phyloP scores from a whole-genome alignment of 2,329 filamentous ascomycete species.

The Penicillium thymicola region DNA sequence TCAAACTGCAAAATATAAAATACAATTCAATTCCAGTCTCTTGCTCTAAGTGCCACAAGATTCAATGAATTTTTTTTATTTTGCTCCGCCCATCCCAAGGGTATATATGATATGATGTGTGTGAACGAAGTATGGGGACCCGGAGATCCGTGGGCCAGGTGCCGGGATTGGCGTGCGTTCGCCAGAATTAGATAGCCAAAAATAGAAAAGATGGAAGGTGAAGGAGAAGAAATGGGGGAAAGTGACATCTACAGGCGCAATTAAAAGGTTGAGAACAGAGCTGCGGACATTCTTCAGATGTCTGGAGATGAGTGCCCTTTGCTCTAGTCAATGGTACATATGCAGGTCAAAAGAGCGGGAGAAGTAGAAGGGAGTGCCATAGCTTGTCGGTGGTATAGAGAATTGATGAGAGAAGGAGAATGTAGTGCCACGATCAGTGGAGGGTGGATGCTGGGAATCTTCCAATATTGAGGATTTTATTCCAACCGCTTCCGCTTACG shows the following conservation, averaged over 20 bases:
- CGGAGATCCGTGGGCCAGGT: not conserved
- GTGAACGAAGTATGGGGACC: conserved; percentile 8
- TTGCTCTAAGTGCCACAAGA: conserved; percentile 23
- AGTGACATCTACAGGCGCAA: conserved; percentile 20
- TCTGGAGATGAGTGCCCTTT: conserved; percentile 5
- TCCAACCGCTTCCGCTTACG: conserved; percentile 59
- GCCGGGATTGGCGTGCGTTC: not conserved
- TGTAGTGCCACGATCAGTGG: not conserved
- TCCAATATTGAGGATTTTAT: conserved; percentile 31
- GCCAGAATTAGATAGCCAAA: conserved; percentile 12
- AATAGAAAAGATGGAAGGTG: not conserved
- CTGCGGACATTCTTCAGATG: conserved; percentile 5
- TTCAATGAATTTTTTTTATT: conserved; percentile 15
- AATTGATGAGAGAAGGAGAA: not conserved
- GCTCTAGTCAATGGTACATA: conserved; percentile 12
- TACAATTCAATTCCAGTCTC: conserved; percentile 23
- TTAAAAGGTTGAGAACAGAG: not conserved
- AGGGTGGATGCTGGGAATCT: not conserved
- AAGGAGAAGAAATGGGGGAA: conserved; percentile 6
- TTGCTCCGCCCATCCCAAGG: conserved; percentile 25
- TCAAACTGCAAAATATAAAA: conserved; percentile 16
- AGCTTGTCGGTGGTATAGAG: conserved; percentile 2
- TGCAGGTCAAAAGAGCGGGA: conserved; percentile 10
- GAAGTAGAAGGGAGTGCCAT: not conserved
- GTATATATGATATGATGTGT: conserved; percentile 25